phyloP scores from a whole-genome alignment of 2,329 filamentous ascomycete genomes.

The Phymatotrichopsis omnivora region DNA sequence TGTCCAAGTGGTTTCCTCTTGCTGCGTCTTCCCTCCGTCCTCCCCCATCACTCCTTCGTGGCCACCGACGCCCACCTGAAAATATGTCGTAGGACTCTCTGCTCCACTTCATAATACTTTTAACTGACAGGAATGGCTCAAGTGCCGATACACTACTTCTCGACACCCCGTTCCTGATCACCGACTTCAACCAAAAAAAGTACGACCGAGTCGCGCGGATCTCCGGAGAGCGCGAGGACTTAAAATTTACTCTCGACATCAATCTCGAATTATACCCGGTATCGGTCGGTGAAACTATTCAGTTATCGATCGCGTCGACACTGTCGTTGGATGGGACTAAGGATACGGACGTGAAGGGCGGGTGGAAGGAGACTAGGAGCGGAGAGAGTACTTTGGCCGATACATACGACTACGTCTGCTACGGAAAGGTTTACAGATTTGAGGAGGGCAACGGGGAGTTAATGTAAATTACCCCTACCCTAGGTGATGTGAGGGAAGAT shows the following conservation, averaged over 20 bases:
- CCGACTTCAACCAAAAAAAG: constrained; percentile 67
- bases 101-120: neutral
- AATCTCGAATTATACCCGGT: constrained; percentile 87
- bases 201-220: constrained; percentile 93
- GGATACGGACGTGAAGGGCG: constrained; percentile 48
- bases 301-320: constrained; percentile 73
- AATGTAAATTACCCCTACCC: constrained; percentile 54
- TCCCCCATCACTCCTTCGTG: neutral
- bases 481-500: neutral
- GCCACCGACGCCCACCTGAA: neutral
- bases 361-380: constrained; percentile 63
- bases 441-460: constrained; percentile 69
- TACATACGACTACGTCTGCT: constrained; percentile 77
- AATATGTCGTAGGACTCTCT: neutral
- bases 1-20: neutral
- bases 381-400: constrained; percentile 58
- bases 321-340: constrained; percentile 73
- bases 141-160: constrained; percentile 71
- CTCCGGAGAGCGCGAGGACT: constrained; percentile 63
- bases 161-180: constrained; percentile 83
- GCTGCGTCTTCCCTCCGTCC: neutral
- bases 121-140: neutral
- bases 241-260: constrained; percentile 75
- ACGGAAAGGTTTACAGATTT: constrained; percentile 82
- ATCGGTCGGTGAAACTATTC: constrained; percentile 61